Evolutionary conservation across 768 basidiomycete genomes (phyloP), one percentile per base, ranked within the genome.

Genomic region (Rhodotorula kratochvilovae): DNA sequence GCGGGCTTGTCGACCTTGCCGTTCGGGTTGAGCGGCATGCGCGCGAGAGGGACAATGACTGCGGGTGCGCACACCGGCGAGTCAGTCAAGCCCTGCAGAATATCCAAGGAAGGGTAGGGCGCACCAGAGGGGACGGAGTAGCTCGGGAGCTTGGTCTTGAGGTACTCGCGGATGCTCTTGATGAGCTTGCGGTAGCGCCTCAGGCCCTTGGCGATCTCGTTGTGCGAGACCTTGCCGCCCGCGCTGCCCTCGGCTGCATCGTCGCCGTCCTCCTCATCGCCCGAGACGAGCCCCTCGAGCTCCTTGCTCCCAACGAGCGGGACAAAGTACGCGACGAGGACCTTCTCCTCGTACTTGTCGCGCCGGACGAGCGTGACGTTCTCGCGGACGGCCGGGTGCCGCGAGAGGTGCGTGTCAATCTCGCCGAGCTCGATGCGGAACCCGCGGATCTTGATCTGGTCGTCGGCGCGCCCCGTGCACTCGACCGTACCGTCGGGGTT

Each of bases 341-440:
- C 93, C 83, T 99, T 98, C 82, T 99, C 96, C 81, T 98, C 96
- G 81, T 97, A 92, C 83, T 98, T 98, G 83, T 99, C 95, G 79
- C 95, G 84, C 75, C 95, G 83, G 55, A 99, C 94, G 50, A 98
- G 85, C 4, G 96, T 98, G 63, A 99, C 94, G 79, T 99, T 99
- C 82, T 98, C 96, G n/a, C 95, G 84, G 5, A 99, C 87, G 29
- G 92, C 85, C 15, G 91, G 89, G 79, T 98, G 94, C 77, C 93
- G 88, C 76, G 90, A 90, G 67, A 99, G 87, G 82, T 95, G 88
- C 0, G 91, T 96, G 80, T 99, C 96, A 74, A 99, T 96, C 80
- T 99, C 96, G 25, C 94, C 94, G 13, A 98, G 85, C 80, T 99
- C 96, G 78, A 99, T 98, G 35, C 96, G 85, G 87, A 99, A 99